Conservation (phyloP, 2,329 filamentous ascomycete genomes). For the Orbilia oligospora region DNA sequence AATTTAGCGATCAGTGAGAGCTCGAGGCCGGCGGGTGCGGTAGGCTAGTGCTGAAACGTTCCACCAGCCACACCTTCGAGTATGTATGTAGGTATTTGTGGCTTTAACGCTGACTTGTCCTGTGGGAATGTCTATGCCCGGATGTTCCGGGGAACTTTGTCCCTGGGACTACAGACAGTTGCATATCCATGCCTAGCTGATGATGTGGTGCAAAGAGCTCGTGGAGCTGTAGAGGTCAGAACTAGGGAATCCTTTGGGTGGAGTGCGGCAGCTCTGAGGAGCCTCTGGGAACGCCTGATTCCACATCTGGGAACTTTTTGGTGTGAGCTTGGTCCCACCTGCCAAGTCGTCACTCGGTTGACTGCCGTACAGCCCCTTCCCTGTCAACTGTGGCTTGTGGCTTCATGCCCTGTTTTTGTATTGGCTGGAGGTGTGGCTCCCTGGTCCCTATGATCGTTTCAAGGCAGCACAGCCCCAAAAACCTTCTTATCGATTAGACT, state of each 20-base stretch:
- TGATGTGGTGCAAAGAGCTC: conserved; percentile 28
- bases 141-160: conserved; percentile 34
- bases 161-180: conserved; percentile 26
- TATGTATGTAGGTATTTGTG: conserved; percentile 25
- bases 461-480: conserved; percentile 40
- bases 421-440: conserved; percentile 26
- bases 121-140: conserved; percentile 22
- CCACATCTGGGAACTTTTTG: conserved; percentile 17
- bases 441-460: conserved; percentile 18
- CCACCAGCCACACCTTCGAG: conserved; percentile 35
- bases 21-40: conserved; percentile 11
- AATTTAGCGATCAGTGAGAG: conserved; percentile 16
- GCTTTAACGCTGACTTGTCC: conserved; percentile 22
- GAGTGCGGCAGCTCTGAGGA: conserved; percentile 27
- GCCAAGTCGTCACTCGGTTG: conserved; percentile 26
- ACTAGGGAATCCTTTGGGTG: conserved; percentile 58
- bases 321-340: conserved; percentile 3
- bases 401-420: conserved; percentile 8
- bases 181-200: conserved; percentile 54
- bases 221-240: conserved; percentile 16
- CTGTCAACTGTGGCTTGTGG: conserved; percentile 42
- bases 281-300: conserved; percentile 56
- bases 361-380: conserved; percentile 47
- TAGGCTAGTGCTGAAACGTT: neutral
- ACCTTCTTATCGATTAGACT: conserved; percentile 55